Percentiles rank a stretch among this genome's conserved stretches.
These are phyloP conservation scores for Plasmodium fragile DNA, from an alignment of 169 alveolate species.

Conservation along the genomic window DNA sequence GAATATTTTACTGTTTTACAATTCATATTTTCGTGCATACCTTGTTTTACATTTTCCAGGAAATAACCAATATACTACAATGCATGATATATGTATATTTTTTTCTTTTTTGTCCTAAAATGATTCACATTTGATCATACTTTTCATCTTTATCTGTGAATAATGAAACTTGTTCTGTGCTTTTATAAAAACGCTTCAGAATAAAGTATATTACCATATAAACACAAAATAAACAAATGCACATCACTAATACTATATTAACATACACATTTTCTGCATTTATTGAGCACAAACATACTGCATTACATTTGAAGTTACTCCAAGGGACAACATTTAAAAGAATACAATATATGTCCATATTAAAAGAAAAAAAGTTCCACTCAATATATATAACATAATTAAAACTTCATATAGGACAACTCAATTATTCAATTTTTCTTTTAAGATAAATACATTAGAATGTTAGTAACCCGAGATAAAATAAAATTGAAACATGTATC, in stretches of 20 bases:
- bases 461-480: not conserved
- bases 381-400: not conserved
- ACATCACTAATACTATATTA: not conserved
- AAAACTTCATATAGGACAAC: not conserved
- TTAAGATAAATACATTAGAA: not conserved
- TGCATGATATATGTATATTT: not conserved
- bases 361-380: not conserved
- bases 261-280: not conserved
- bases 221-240: not conserved
- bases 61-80: not conserved
- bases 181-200: not conserved
- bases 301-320: not conserved
- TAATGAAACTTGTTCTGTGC: not conserved
- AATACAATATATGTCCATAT: not conserved
- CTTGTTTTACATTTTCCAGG: not conserved
- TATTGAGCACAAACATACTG: not conserved
- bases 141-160: not conserved
- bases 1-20: not conserved
- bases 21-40: not conserved
- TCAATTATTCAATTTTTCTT: not conserved
- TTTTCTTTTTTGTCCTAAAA: not conserved
- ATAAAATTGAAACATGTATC: not conserved
- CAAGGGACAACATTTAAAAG: not conserved
- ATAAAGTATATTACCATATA: not conserved
- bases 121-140: not conserved